These are phyloP conservation scores for Brettanomyces sp. DNA, from an alignment of 805 yeast genomes.

Conservation along the genomic window DNA sequence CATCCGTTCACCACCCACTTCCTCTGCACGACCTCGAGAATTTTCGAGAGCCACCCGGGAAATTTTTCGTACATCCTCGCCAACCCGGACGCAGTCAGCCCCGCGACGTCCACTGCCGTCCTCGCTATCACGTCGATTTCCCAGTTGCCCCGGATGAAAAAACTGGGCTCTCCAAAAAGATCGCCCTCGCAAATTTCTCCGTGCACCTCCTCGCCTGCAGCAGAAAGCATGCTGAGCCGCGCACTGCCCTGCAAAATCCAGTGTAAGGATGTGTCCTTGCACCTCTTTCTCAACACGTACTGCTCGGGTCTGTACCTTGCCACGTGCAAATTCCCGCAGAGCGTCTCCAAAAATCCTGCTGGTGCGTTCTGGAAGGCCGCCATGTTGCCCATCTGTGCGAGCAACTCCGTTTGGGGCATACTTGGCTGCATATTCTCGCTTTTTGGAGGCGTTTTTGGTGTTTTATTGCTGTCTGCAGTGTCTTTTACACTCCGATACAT, in stretches of 20 bases:
- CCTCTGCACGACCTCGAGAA: constrained; percentile 61
- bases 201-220: constrained; percentile 68
- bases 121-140: constrained; percentile 73
- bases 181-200: constrained; percentile 64
- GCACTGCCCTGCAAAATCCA: constrained; percentile 74
- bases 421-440: too few relatives aligned
- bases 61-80: constrained; percentile 49
- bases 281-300: constrained; percentile 61
- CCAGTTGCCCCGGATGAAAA: constrained; percentile 63
- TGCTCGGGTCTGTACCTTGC: constrained; percentile 61
- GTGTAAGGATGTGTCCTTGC: constrained; percentile 67
- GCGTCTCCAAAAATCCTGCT: constrained; percentile 46
- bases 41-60: constrained; percentile 73
- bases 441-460: too few relatives aligned
- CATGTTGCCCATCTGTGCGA: too few relatives aligned
- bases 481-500: too few relatives aligned
- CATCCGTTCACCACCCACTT: constrained; percentile 24
- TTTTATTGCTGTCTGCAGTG: too few relatives aligned
- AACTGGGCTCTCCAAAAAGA: constrained; percentile 75
- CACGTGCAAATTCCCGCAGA: constrained; percentile 48
- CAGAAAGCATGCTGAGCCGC: constrained; percentile 48
- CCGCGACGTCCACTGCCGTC: constrained; percentile 58
- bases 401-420: too few relatives aligned
- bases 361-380: constrained; percentile 52
- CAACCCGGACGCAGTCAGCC: constrained; percentile 55